These are phyloP conservation scores for Parastagonospora avenae DNA, from an alignment of 2,329 filamentous ascomycete genomes.

Conservation along the genomic window DNA sequence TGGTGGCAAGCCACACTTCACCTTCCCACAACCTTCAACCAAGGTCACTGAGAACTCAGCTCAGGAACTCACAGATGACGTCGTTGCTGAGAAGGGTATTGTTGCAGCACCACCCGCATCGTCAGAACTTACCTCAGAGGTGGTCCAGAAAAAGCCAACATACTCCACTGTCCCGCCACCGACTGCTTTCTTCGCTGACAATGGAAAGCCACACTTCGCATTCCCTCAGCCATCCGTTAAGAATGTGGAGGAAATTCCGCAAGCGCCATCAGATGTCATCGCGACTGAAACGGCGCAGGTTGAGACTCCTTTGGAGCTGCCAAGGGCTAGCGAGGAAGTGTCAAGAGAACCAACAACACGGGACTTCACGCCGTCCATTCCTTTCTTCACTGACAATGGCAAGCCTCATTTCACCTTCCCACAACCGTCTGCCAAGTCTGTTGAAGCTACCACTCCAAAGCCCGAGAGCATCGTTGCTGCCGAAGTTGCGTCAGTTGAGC, in stretches of 20 bases:
- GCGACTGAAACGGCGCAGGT: neutral
- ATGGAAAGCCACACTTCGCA: conserved; percentile 7
- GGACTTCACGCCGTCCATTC: conserved; percentile 4
- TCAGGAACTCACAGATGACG: no score
- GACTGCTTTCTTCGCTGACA: conserved; percentile 10
- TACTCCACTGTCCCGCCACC: neutral
- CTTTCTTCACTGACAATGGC: conserved; percentile 12
- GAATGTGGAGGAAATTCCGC: neutral
- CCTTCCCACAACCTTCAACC: neutral
- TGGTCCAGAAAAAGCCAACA: neutral
- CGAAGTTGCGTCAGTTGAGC: neutral
- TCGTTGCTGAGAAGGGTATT: neutral
- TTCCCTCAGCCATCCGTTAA: neutral
- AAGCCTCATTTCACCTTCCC: conserved; percentile 6
- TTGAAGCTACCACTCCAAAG: neutral
- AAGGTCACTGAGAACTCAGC: no score
- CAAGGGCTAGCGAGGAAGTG: neutral
- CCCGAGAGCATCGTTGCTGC: neutral
- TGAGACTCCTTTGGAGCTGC: neutral
- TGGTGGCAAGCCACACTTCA: conserved; percentile 10
- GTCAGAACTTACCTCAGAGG: neutral
- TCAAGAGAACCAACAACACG: neutral
- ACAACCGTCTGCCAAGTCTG: neutral
- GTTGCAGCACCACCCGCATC: neutral
- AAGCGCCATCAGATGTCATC: neutral